Evolutionary conservation across 2,329 filamentous ascomycete genomes (phyloP), one percentile per base, ranked within the genome.

Genomic region (Fusarium praegraminearum): DNA sequence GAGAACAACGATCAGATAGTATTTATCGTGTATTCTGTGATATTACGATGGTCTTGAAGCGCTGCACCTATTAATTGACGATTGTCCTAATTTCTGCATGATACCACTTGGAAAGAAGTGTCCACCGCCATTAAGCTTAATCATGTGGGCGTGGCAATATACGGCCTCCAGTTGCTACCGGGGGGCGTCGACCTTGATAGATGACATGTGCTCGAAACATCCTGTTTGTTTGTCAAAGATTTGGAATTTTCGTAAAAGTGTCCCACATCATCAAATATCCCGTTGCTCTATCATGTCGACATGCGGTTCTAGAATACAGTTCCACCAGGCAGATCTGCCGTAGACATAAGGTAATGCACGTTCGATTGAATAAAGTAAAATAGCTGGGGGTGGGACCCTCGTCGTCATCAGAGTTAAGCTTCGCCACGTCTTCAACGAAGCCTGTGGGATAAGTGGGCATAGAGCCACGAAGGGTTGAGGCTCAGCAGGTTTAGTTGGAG

Each of bases 401-500:
- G 53, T 57, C 56, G 63, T 68, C 67, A 70, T 70, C 52, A 30
- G 24, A 20, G 32, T 38, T 36, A 24, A 28, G 35, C 52, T 60
- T 45, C 57, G 57, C 57, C 53, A 60, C 54, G 57, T 43, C 10
- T 41, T 45, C 46, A 61, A 57, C 55, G 68, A 71, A 65, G 53
- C 65, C 62, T 20, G 8, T 38, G 50, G 18, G n/a, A 7, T 35
- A 28, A 53, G 57, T 54, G 50, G 55, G 44, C 28, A 52, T 55
- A 18, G 30, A 63, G 40, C 36, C 51, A 56, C 56, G 52, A 69
- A 55, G 51, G 62, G 16, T 36, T 55, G 68, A 69, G 68, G 67
- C 68, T 70, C 33, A 71, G 63, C 52, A 65, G 51, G 33, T 38
- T 51, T 51, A 22, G 24, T 40, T 20, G n/a, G 49, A 8, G 33